These are phyloP conservation scores for Podaxis sp. DNA, from an alignment of 768 basidiomycete species.

Conservation along the genomic window DNA sequence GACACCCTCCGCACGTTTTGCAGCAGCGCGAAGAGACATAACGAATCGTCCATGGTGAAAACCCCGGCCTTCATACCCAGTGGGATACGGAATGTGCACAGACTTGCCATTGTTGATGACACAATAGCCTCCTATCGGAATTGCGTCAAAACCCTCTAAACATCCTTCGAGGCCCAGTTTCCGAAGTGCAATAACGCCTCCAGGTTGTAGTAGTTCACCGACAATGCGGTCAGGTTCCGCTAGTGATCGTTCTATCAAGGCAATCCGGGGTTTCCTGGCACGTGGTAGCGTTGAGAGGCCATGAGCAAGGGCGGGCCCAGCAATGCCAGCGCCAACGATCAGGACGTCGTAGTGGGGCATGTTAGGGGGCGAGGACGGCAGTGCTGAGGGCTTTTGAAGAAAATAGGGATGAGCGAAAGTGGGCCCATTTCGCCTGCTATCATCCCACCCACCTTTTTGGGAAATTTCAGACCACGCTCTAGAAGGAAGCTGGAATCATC, in stretches of 20 bases:
- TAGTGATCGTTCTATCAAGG: conserved; percentile 87
- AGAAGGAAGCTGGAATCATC: neutral
- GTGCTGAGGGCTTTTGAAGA: neutral
- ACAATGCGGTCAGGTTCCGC: conserved; percentile 95
- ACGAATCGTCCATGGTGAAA: conserved; percentile 97
- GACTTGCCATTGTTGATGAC: conserved; percentile 62
- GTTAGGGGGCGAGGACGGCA: neutral
- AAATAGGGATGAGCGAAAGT: conserved; percentile 2
- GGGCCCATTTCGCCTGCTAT: neutral
- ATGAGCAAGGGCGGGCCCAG: conserved; percentile 84
- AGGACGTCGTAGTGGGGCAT: conserved; percentile 62
- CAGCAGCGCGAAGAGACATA: conserved; percentile 70
- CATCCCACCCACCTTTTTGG: neutral
- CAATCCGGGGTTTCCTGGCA: conserved; percentile 65
- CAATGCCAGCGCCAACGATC: conserved; percentile 91
- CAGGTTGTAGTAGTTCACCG: conserved; percentile 94
- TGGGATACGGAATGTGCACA: conserved; percentile 90
- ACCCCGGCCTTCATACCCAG: conserved; percentile 65
- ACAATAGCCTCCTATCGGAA: conserved; percentile 83
- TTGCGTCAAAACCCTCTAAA: conserved; percentile 86
- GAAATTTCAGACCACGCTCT: conserved; percentile 9
- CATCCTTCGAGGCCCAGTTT: conserved; percentile 74
- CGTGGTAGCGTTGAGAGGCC: conserved; percentile 66
- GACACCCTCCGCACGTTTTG: conserved; percentile 57
- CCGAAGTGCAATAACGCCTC: conserved; percentile 74